These are phyloP conservation scores for Petunia secreta DNA, from an alignment of 257 asterid species.

Conservation along the genomic window DNA sequence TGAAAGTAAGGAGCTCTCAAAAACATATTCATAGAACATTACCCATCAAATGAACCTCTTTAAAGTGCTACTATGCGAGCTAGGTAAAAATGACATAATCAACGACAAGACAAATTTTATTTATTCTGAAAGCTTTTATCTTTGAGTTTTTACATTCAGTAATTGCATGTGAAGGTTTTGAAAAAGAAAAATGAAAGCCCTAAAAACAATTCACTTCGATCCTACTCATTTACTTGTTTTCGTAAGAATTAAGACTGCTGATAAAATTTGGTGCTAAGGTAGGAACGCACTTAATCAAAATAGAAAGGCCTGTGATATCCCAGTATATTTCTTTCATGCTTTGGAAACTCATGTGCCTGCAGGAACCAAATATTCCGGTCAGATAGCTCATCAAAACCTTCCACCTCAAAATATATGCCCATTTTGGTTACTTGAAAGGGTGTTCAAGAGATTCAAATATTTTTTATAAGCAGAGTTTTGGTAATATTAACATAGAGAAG, in stretches of 20 bases:
- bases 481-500: constrained; percentile 8
- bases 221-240: constrained; percentile 36
- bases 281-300: constrained; percentile 48
- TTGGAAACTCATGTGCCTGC: constrained; percentile 99
- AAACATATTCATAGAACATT: background rate
- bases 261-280: constrained; percentile 25
- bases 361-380: constrained; percentile 87
- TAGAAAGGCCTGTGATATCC: constrained; percentile 69
- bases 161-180: constrained; percentile 15
- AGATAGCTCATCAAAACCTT: constrained; percentile 60
- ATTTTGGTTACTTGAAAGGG: constrained; percentile 31
- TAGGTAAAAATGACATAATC: background rate
- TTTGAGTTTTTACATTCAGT: background rate
- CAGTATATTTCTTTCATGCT: constrained; percentile 75
- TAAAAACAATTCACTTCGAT: constrained; percentile 21
- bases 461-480: background rate
- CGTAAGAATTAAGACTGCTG: constrained; percentile 30
- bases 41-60: constrained; percentile 16
- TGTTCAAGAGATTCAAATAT: constrained; percentile 9
- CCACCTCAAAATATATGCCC: constrained; percentile 36
- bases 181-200: background rate
- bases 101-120: background rate
- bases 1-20: background rate
- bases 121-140: background rate
- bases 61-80: background rate